phyloP scores from a whole-genome alignment of 1,139 yeast genomes.

The Pichia sp. region DNA sequence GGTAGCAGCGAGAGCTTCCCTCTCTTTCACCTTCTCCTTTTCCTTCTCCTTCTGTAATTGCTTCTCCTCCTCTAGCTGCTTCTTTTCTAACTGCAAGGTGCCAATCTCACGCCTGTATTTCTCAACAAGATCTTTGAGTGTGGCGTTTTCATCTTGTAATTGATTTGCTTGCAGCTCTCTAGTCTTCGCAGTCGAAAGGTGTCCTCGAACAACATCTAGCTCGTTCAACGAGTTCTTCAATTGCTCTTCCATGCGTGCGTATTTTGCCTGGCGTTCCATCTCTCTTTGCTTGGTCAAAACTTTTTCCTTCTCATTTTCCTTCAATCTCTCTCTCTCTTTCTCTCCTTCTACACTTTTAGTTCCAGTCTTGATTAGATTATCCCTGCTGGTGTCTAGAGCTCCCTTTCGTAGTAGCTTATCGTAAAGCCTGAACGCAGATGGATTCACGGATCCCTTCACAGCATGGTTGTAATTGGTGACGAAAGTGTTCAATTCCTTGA shows the following conservation, averaged over 20 bases:
- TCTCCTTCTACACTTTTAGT: background rate
- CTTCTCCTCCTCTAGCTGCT: background rate
- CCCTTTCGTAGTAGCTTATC: slow-evolving; percentile 7
- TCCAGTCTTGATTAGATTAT: background rate
- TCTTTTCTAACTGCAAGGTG: background rate
- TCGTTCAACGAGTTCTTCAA: slow-evolving; percentile 17
- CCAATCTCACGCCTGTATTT: background rate
- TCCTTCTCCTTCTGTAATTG: background rate
- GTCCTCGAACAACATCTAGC: slow-evolving; percentile 9
- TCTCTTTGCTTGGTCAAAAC: background rate
- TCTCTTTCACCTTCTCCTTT: background rate
- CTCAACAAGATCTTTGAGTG: background rate
- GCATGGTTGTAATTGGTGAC: slow-evolving; percentile 27
- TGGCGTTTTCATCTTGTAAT: background rate
- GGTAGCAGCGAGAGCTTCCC: background rate
- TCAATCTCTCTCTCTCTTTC: background rate
- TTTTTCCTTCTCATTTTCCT: background rate
- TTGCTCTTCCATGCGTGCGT: slow-evolving; percentile 16
- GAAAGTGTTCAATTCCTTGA: slow-evolving; percentile 23
- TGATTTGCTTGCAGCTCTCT: background rate
- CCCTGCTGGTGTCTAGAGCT: background rate
- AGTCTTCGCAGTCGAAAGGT: background rate
- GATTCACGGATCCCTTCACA: slow-evolving; percentile 9
- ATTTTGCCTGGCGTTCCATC: no score
- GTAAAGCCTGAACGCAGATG: slow-evolving; percentile 6